Evolutionary conservation across 257 asterid genomes (phyloP).

Genomic region (Nemophila menziesii): DNA sequence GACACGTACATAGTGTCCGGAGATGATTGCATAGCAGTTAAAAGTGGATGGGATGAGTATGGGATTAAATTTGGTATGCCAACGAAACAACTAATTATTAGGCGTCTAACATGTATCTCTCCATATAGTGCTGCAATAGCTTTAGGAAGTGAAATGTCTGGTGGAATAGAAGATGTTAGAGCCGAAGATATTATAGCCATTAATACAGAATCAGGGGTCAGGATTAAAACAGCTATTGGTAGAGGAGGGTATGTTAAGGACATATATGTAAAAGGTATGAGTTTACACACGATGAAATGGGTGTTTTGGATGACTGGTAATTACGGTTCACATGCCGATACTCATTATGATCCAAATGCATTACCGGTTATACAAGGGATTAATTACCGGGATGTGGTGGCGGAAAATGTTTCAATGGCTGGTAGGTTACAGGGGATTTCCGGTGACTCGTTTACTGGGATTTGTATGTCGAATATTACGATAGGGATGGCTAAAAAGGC

Average conservation of each 20-base stretch:
- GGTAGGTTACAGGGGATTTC: slow-evolving; percentile 13
- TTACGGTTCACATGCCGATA: slow-evolving; percentile 13
- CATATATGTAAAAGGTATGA: slow-evolving; percentile 14
- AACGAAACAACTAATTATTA: slow-evolving; percentile 9
- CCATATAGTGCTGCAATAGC: slow-evolving; percentile 17
- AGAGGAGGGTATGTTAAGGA: slow-evolving; percentile 16
- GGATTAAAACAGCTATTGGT: slow-evolving; percentile 17
- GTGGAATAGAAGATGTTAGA: slow-evolving; percentile 14
- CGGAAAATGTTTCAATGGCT: slow-evolving; percentile 11
- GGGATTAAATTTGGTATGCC: slow-evolving; percentile 13
- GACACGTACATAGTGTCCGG: slow-evolving; percentile 16
- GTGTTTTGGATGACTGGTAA: slow-evolving; percentile 16
- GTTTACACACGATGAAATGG: slow-evolving; percentile 11
- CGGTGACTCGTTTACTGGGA: slow-evolving; percentile 11
- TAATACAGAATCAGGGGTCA: slow-evolving; percentile 15
- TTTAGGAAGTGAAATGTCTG: slow-evolving; percentile 18
- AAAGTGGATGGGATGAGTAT: slow-evolving; percentile 19
- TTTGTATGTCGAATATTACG: slow-evolving; percentile 11
- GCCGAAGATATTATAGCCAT: slow-evolving; percentile 12
- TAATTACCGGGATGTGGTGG: slow-evolving; percentile 15
- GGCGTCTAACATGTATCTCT: slow-evolving; percentile 14
- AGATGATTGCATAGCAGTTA: slow-evolving; percentile 17
- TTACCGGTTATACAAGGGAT: slow-evolving; percentile 9
- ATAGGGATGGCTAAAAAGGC: slow-evolving; percentile 13
- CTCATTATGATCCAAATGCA: slow-evolving; percentile 13